phyloP scores from a whole-genome alignment of 2,329 filamentous ascomycete genomes.

The Aspergillus hortae region DNA sequence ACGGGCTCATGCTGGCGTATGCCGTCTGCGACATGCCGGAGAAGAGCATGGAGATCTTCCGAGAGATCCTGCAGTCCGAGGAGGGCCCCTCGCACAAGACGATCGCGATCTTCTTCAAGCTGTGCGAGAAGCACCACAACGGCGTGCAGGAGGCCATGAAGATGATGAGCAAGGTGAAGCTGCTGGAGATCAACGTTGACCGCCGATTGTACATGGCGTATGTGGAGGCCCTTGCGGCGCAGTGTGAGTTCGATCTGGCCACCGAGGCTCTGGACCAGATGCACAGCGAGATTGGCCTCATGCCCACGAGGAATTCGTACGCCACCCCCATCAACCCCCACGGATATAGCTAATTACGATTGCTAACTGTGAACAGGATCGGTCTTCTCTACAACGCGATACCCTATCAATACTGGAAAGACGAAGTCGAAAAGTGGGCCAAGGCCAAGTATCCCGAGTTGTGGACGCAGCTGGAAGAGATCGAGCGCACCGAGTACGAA shows the following conservation, averaged over 20 bases:
- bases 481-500: constrained; percentile 30
- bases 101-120: constrained; percentile 75
- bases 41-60: constrained; percentile 75
- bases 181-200: constrained; percentile 76
- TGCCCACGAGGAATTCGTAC: constrained; percentile 67
- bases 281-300: constrained; percentile 62
- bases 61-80: constrained; percentile 73
- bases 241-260: constrained; percentile 66
- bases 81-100: constrained; percentile 84
- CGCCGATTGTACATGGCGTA: constrained; percentile 72
- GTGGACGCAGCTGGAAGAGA: constrained; percentile 64
- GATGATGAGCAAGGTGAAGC: constrained; percentile 55
- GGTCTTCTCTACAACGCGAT: constrained; percentile 74
- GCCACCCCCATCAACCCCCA: too few species aligned
- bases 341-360: not conserved
- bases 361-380: constrained; percentile 49
- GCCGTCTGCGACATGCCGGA: constrained; percentile 63
- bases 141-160: constrained; percentile 46
- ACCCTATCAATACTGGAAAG: constrained; percentile 62
- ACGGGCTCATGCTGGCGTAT: constrained; percentile 84
- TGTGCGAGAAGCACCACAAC: constrained; percentile 60
- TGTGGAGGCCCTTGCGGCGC: constrained; percentile 69
- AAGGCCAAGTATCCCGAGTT: constrained; percentile 61
- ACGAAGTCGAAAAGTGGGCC: constrained; percentile 71
- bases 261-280: constrained; percentile 64